Evolutionary conservation across 2,329 filamentous ascomycete species (phyloP).

Genomic region (Beauveria australis): DNA sequence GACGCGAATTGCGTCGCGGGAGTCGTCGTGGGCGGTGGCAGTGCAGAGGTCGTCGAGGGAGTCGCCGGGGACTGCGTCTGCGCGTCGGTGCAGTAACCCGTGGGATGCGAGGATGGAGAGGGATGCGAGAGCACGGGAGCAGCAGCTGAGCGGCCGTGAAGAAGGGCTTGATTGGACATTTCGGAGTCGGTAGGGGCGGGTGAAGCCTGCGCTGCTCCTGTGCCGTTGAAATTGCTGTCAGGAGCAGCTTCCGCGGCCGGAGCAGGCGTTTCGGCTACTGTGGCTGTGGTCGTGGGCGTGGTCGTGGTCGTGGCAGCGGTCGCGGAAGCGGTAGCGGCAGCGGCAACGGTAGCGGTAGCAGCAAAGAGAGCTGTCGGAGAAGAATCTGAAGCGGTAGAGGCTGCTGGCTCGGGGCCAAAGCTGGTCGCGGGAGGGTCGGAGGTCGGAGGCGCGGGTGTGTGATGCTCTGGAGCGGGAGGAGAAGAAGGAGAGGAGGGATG

Average conservation of each 20-base stretch:
- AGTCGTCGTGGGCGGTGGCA: not conserved
- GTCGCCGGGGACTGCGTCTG: conserved; percentile 13
- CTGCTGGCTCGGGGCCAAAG: not conserved
- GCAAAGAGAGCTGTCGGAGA: not conserved
- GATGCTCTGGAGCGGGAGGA: not conserved
- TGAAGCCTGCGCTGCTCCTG: not conserved
- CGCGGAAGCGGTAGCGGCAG: not conserved
- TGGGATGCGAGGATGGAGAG: not conserved
- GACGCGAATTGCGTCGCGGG: conserved; percentile 4
- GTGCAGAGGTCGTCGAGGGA: conserved; percentile 17
- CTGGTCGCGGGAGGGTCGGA: not conserved
- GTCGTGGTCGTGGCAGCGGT: not conserved
- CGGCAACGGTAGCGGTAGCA: not conserved
- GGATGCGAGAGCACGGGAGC: conserved; percentile 8
- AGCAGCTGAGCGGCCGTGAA: not conserved
- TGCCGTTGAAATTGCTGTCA: not conserved
- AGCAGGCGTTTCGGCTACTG: not conserved
- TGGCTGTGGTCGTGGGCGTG: not conserved
- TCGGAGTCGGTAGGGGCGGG: conserved; percentile 17
- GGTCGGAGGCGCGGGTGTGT: not conserved
- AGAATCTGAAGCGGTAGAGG: not conserved
- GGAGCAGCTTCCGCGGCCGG: not conserved
- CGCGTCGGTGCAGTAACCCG: conserved; percentile 9
- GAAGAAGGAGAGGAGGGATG: conserved; percentile 10
- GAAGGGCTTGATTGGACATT: conserved; percentile 25